Percentiles rank a stretch among this genome's conserved stretches.
Evolutionary conservation across 1,139 yeast species (phyloP).

Genomic region (Tardiomyces digboiensis): DNA sequence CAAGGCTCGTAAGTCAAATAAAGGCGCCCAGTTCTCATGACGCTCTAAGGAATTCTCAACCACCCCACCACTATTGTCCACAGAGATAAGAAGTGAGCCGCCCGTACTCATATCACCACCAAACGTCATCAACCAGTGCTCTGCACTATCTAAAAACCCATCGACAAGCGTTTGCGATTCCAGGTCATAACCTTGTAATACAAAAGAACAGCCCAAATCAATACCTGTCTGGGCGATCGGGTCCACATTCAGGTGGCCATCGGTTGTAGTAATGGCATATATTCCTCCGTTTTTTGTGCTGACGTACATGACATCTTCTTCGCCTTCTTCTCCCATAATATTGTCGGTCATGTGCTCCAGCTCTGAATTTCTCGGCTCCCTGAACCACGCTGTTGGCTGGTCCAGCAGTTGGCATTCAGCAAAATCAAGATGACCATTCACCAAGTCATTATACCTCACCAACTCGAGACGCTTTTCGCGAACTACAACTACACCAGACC

Average conservation of each 20-base stretch:
- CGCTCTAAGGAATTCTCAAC: background rate
- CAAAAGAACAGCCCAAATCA: background rate
- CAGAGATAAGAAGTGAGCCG: background rate
- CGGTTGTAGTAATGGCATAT: background rate
- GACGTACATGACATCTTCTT: background rate
- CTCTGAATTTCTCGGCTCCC: too few relatives aligned
- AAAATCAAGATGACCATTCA: background rate
- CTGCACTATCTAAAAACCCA: background rate
- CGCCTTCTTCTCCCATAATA: too few relatives aligned
- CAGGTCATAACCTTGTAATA: background rate
- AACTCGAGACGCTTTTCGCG: background rate
- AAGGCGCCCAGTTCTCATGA: background rate
- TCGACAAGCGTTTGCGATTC: too few relatives aligned
- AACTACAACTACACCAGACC: background rate
- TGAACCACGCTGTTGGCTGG: background rate
- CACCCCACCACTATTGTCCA: background rate
- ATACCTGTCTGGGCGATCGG: background rate
- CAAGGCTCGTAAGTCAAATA: background rate
- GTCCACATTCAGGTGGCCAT: background rate
- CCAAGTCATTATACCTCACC: background rate
- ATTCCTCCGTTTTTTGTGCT: background rate
- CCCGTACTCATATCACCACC: background rate
- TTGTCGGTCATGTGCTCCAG: too few relatives aligned
- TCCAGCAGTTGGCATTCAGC: background rate
- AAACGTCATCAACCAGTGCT: background rate